phyloP scores from a whole-genome alignment of 2,329 filamentous ascomycete genomes.

The Ustulina deusta region DNA sequence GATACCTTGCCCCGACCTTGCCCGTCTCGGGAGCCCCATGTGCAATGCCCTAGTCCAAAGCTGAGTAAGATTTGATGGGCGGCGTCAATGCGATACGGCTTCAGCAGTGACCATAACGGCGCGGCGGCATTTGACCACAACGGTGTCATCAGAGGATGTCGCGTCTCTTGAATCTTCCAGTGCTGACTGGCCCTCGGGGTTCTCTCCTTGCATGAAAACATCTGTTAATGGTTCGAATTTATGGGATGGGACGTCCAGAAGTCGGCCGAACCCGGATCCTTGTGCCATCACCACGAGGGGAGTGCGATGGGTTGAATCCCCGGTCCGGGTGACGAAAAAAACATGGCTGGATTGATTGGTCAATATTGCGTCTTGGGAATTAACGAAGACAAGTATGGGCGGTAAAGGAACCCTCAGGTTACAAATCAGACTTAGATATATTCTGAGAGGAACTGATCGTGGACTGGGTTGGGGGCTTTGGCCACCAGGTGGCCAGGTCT shows the following conservation, averaged over 20 bases:
- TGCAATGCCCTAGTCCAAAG: background rate
- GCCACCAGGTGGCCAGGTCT: too few relatives aligned
- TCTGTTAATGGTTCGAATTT: background rate
- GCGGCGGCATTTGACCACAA: background rate
- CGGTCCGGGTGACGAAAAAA: background rate
- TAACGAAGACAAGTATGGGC: background rate
- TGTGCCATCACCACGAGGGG: background rate
- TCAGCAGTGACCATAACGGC: background rate
- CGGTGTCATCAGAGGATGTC: background rate
- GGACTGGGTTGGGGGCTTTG: background rate
- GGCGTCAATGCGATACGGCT: background rate
- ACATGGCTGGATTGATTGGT: background rate
- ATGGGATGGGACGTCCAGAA: background rate
- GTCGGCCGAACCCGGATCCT: background rate
- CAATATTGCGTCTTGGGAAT: background rate
- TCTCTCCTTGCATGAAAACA: background rate
- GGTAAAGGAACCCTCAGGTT: background rate
- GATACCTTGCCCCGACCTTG: slow-evolving; percentile 22
- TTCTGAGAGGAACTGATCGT: background rate
- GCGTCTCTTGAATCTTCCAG: background rate
- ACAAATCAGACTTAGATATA: background rate
- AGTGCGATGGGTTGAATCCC: background rate
- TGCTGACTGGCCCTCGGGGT: background rate
- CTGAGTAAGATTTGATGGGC: slow-evolving; percentile 1
- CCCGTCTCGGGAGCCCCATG: slow-evolving; percentile 21